A percentile compares a stretch with the other conserved stretches of the same genome.
Evolutionary conservation across 1,284 basidiomycete species (phyloP).

Genomic region (Apiotrichum gamsii): DNA sequence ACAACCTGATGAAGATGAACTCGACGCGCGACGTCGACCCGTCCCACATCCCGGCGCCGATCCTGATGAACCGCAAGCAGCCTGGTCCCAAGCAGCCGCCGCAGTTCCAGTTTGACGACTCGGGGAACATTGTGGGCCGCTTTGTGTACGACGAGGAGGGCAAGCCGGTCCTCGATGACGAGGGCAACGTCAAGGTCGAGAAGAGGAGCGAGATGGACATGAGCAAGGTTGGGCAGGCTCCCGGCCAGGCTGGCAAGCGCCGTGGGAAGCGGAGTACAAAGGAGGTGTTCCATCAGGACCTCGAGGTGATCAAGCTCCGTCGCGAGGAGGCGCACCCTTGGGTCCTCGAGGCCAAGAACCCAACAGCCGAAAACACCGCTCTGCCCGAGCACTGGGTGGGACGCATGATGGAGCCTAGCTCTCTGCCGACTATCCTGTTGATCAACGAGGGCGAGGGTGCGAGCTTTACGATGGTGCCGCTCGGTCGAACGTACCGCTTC

Average conservation of each 20-base stretch:
- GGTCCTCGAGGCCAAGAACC: conserved; percentile 36
- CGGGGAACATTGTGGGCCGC: conserved; percentile 35
- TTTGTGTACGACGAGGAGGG: conserved; percentile 38
- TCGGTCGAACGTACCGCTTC: conserved; percentile 40
- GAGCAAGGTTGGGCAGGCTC: conserved; percentile 31
- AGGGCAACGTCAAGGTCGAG: conserved; percentile 35
- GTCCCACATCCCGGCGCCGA: conserved; percentile 23
- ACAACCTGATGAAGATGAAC: conserved; percentile 40
- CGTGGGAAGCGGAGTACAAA: conserved; percentile 27
- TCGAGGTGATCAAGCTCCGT: conserved; percentile 35
- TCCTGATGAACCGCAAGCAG: conserved; percentile 40
- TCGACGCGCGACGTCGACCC: conserved; percentile 30
- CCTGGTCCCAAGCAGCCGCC: conserved; percentile 30
- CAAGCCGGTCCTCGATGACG: conserved; percentile 33
- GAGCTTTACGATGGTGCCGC: conserved; percentile 36
- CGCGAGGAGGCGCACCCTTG: conserved; percentile 43
- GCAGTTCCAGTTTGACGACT: conserved; percentile 27
- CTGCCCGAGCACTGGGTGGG: conserved; percentile 43
- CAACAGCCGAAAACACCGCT: conserved; percentile 5
- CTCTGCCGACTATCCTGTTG: conserved; percentile 34
- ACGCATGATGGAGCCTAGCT: conserved; percentile 29
- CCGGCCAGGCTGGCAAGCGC: conserved; percentile 15
- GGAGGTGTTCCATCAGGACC: conserved; percentile 41
- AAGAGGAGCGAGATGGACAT: conserved; percentile 32
- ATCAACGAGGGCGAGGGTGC: conserved; percentile 33